Evolutionary conservation across 331 rosid genomes (phyloP), one percentile per base, ranked within the genome.

Genomic region (Acacia concinna): DNA sequence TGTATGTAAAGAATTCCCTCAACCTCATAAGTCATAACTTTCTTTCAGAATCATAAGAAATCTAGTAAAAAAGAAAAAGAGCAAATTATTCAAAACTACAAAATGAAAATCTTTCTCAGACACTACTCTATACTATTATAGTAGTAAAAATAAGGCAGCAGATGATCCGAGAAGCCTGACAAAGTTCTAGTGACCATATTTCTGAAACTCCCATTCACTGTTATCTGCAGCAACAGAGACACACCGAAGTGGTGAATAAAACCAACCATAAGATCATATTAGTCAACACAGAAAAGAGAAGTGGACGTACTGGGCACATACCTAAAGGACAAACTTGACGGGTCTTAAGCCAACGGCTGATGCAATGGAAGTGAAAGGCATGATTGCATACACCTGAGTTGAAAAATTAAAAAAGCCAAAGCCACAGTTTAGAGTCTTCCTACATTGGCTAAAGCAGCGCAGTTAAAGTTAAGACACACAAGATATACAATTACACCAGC

Each of bases 291-390:
- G 30, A 38, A 65, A 23, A 73, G 1, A 49, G 57, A 74, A 40
- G 34, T 18, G 38, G 25, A 68, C 57, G 81, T 74, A 28, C 40
- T 25, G 8, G 3, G 72, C 57, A 65, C 81, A 56, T 82, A 87
- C 93, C 93, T 72, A 89, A 76, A 63, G 93, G 93, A 52, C 93
- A 89, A 13, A 89, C 93, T 85, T 89, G 93, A 44, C 93, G 93
- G 23, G 91, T 87, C 87, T 89, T 89, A 17, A 89, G 93, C 93
- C 93, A 89, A 68, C 91, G 76, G 71, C 91, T 87, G n/a, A 89
- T 89, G 85, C 93, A 89, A 74, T 89, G 93, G 85, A 87, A 89
- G 84, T 89, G 93, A 62, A 89, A 89, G 27, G 93, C 93, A 70
- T 89, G 93, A 77, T 89, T 89, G 65, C 93, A 89, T 56, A 89